Percentiles rank a stretch among this genome's conserved stretches.
Conservation (phyloP, 1,284 basidiomycete genomes). For the Cutaneotrichosporon sp. region DNA sequence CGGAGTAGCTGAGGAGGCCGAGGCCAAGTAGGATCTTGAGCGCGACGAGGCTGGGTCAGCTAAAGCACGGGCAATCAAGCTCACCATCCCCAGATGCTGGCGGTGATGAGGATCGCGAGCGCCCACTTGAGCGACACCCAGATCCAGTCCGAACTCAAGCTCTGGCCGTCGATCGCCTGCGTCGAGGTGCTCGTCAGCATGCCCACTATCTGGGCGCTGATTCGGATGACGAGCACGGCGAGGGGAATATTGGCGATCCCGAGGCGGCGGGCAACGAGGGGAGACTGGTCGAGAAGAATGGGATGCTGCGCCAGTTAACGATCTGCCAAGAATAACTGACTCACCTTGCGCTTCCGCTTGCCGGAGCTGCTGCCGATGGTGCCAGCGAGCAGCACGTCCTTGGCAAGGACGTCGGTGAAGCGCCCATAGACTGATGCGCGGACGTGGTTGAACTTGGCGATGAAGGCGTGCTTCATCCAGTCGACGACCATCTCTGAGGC, state of each 20-base stretch:
- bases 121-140: constrained; percentile 61
- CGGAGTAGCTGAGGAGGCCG: constrained; percentile 79
- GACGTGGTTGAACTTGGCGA: constrained; percentile 95
- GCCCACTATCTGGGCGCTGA: constrained; percentile 73
- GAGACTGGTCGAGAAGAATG: constrained; percentile 92
- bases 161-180: constrained; percentile 30
- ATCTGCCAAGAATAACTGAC: constrained; percentile 24
- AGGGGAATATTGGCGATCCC: constrained; percentile 95
- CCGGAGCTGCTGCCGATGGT: constrained; percentile 23
- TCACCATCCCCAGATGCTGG: constrained; percentile 77
- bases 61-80: constrained; percentile 10
- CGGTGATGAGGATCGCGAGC: constrained; percentile 63
- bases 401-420: constrained; percentile 93
- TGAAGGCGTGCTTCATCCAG: constrained; percentile 99
- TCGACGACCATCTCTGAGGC: constrained; percentile 93
- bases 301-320: constrained; percentile 59
- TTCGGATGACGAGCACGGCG: constrained; percentile 84
- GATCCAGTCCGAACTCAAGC: constrained; percentile 39
- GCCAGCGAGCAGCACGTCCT: constrained; percentile 84
- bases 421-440: constrained; percentile 93
- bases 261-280: constrained; percentile 86
- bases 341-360: constrained; percentile 61
- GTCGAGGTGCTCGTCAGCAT: constrained; percentile 60
- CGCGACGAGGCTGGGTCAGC: constrained; percentile 65
- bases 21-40: constrained; percentile 88